Base-by-base conservation (phyloP, 2,329 filamentous ascomycete genomes). In the Phaeosphaeriaceae sp. region DNA sequence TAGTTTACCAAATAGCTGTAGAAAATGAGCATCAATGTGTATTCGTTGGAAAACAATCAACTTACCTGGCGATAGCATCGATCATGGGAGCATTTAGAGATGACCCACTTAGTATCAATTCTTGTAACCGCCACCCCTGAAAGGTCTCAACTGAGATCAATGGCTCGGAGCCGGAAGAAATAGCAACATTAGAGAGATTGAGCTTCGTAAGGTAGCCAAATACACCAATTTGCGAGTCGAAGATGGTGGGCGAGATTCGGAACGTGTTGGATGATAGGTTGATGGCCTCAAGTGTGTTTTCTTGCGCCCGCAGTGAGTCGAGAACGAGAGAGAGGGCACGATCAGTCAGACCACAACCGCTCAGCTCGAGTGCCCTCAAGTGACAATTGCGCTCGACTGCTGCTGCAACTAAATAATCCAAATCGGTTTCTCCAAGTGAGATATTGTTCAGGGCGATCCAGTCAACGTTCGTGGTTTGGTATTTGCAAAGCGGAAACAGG, bases 361-460 rank as follows among this genome's bases (percentile, higher is more conserved):
- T 85, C 46, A 88, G 77, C 61, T 89, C 87, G 15, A 90, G 76
- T 1, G 85, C 87, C 39, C 87, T 83, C 44, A 90, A 77, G 61
- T 87, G 84, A 48, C 86, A 87, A 20, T 77, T 77, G 56, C 81
- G 79, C 52, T 88, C 84, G 1, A 86, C 85, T 8, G 86, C 83
- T n/a, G 86, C 85, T 56, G 86, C 85, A 36, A 88, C 84, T 37
- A 87, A 62, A 57, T 83, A 83, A 54, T 89, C 87, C 44, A 89
- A 74, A 70, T 90, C 87, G 0, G 84, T 84, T 45, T 90, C 87
- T 33, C 85, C 86, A n/a, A 90, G 79, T 51, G 83, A 81, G 52
- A 89, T 87, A 11, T 85, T 85, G 52, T 85, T 89, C 50, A 90
- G 72, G 17, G 83, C 79, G 44, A 90, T 81, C 87, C 87, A 90